Evolutionary conservation across 2,329 filamentous ascomycete species (phyloP), one percentile per base, ranked within the genome.

Genomic region (Fusarium siculi): DNA sequence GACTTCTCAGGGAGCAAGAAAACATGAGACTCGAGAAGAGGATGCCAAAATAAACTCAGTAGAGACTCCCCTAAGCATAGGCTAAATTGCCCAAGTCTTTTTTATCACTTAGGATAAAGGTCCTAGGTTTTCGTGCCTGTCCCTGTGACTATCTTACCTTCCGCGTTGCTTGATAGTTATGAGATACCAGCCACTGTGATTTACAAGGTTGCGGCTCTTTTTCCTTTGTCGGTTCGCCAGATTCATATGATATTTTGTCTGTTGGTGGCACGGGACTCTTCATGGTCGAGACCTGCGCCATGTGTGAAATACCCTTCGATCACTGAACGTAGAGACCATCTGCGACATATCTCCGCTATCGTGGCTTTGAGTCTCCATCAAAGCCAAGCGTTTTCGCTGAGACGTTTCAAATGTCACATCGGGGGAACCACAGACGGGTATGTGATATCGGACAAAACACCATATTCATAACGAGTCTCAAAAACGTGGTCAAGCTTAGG

Each of bases 381-480:
- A 19, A 23, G 19, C 32, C 37, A 63, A 30, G 23, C 39, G 34
- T 46, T 16, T 52, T 40, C 54, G 28, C n/a, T 30, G n/a, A 47
- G 47, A 34, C 32, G 47, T 52, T 68, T 50, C 44, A 56, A 25
- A 49, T 23, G 14, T 58, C 39, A 54, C 58, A 30, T 25, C 43
- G 32, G 50, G 50, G 44, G 52, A 53, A 53, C n/a, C 28, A 50
- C 23, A 47, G 11, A 37, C 50, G 49, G 23, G 44, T 57, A 68
- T 67, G 62, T 57, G 68, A 68, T 53, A 19, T 32, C 70, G 70
- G 70, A 56, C 43, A 40, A 67, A 23, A 42, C 55, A 40, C 70
- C 61, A 40, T 23, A 54, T 67, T 63, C 47, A 50, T 66, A 47
- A n/a, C 19, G 32, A 46, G 25, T 23, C 47, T 37, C 37, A 57